Percentiles rank a stretch among this genome's conserved stretches.
These are phyloP conservation scores for Nakazawaea populi DNA, from an alignment of 805 yeast species.

Conservation along the genomic window DNA sequence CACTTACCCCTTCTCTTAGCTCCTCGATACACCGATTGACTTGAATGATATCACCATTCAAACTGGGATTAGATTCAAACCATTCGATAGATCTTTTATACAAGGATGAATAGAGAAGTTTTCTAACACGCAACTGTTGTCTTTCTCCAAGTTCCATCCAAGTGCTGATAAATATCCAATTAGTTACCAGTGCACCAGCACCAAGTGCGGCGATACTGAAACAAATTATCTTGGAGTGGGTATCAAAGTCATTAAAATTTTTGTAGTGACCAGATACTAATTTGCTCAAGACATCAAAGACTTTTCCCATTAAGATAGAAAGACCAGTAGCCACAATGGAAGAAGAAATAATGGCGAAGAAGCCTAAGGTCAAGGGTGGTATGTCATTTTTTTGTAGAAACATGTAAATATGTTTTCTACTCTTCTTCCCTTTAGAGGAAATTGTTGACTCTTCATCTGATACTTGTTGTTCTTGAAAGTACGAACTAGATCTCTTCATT, in stretches of 20 bases:
- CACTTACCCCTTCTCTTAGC: slow-evolving; percentile 59
- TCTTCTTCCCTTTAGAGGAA: not conserved
- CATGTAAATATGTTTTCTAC: slow-evolving; percentile 13
- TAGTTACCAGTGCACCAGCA: slow-evolving; percentile 33
- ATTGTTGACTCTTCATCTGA: not conserved
- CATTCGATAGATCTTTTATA: slow-evolving; percentile 45
- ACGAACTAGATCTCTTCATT: not conserved
- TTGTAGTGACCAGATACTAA: slow-evolving; percentile 27
- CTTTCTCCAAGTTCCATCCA: slow-evolving; percentile 74
- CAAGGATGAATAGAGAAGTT: slow-evolving; percentile 35
- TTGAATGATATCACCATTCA: slow-evolving; percentile 62
- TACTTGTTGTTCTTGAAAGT: not conserved
- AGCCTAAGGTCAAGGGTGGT: slow-evolving; percentile 15
- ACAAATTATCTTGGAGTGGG: slow-evolving; percentile 28
- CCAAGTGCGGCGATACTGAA: slow-evolving; percentile 38
- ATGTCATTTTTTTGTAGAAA: slow-evolving; percentile 22
- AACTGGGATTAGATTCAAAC: slow-evolving; percentile 53
- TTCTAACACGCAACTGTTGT: slow-evolving; percentile 56
- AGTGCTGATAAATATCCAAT: slow-evolving; percentile 48
- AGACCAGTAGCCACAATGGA: slow-evolving; percentile 56
- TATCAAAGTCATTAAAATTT: slow-evolving; percentile 25
- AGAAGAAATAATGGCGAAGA: slow-evolving; percentile 32
- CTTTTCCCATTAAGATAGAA: slow-evolving; percentile 60
- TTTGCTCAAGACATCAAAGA: slow-evolving; percentile 42
- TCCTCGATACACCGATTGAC: slow-evolving; percentile 73